A percentile compares a stretch with the other conserved stretches of the same genome.
phyloP scores from a whole-genome alignment of 1,284 basidiomycete species.

The Ceratobasidium sp. region DNA sequence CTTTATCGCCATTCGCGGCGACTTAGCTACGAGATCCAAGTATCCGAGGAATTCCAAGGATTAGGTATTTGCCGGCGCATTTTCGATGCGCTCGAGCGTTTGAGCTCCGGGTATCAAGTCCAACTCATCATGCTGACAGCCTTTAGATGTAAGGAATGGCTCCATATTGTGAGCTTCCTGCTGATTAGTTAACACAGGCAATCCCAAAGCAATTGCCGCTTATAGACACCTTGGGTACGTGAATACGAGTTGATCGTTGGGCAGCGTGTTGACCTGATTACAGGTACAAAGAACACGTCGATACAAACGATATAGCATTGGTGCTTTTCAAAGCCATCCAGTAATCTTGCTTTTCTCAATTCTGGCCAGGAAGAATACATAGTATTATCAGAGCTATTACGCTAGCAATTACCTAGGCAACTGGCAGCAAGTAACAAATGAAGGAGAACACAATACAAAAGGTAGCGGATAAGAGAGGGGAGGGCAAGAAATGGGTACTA shows the following conservation, averaged over 20 bases:
- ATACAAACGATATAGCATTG: conserved; percentile 24
- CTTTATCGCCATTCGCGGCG: not conserved
- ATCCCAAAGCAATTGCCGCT: conserved; percentile 13
- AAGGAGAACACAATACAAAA: not conserved
- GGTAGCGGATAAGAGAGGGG: conserved; percentile 9
- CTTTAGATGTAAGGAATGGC: conserved; percentile 22
- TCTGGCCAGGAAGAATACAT: not conserved
- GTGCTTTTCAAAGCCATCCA: conserved; percentile 28
- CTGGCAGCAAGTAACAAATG: conserved; percentile 15
- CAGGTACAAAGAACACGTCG: conserved; percentile 27
- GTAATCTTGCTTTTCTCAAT: not conserved
- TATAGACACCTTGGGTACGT: conserved; percentile 37
- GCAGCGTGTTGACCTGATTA: not conserved
- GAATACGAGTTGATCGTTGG: not conserved
- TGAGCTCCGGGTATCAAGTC: conserved; percentile 23
- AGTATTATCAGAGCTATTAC: conserved; percentile 21
- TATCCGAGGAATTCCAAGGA: conserved; percentile 12
- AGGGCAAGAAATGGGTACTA: conserved; percentile 10
- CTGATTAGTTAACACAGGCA: conserved; percentile 26
- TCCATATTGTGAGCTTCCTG: too few species aligned
- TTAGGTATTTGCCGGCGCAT: conserved; percentile 29
- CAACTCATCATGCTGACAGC: conserved; percentile 31
- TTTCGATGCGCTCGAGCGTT: conserved; percentile 27
- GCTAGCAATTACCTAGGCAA: conserved; percentile 18
- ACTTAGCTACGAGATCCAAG: conserved; percentile 39